Base-by-base conservation (phyloP, 768 basidiomycete species). In the Nidularia sp. region DNA sequence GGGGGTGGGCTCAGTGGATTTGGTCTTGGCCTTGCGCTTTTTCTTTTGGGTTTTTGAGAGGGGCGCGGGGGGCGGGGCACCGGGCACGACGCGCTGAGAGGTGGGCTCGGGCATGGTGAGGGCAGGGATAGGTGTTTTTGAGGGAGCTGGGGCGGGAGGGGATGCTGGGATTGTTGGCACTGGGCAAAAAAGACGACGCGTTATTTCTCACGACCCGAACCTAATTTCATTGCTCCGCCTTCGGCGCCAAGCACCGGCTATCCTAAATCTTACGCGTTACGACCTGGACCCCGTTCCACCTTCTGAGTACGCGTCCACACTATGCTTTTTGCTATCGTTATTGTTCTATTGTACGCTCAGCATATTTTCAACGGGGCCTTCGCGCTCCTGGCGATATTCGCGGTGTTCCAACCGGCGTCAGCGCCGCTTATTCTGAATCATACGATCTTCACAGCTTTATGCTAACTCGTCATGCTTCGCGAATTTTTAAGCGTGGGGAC, bases 1-100 rank as follows among this genome's bases (percentile, higher is more conserved):
- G 36, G 72, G 67, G 18, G 72, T 67, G 47, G 73, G 73, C 56
- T 74, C 77, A 8, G 60, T 66, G 13, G 64, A 57, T 55, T 79
- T 83, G 50, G 67, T 60, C 62, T 78, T 80, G 33, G 66, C 66
- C 53, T 80, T 75, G 70, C 83, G 84, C 67, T 82, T 85, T 69
- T 89, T 93, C 66, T 83, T 87, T 62, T 83, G 78, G 3, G 80
- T 72, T 65, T 90, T 90, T 35, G 86, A 77, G 3, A 71, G 54
- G 0, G 83, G 70, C 4, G 75, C 58, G 42, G 84, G 81, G 0
- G 85, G 83, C 50, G 84, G 88, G 9, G 90, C 90, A 45, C 90
- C 90, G 25, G 90, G 90, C 52, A 93, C 77, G 55, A 88, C 62
- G 52, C 90, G 86, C 34, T 68, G 57, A 46, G 66, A 60, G 47